Base-by-base conservation (phyloP, 2,329 filamentous ascomycete species). In the Triangularia verruculosa region DNA sequence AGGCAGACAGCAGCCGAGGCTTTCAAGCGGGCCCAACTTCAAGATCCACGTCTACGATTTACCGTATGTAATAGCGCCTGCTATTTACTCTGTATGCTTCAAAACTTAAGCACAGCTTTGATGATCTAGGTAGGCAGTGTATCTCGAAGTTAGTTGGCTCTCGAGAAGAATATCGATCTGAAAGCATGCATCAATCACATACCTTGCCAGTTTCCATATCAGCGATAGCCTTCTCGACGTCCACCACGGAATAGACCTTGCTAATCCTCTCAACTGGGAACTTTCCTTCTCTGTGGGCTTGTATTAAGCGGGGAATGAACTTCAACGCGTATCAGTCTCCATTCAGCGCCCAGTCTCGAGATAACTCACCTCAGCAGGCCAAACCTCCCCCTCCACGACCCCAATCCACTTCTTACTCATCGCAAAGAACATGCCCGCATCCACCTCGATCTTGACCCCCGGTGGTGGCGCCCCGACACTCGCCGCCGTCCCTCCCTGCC, bases 221-320 rank as follows among this genome's bases (percentile, higher is more conserved):
- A 1, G 64, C 27, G 2, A 72, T 53, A 9, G 71, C 72, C 20
- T 67, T 59, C 8, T 71, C 59, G 4, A 73, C 61, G 1, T 72
- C 67, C n/a, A 61, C 66, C 15, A 71, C 63, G 0, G 71, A 66
- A 62, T 76, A 77, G 0, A 72, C 67, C 32, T 68, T 71, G 59
- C 70, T 72, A 34, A 77, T 65, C 53, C 68, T 75, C 17, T 76
- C 74, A 12, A 77, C 66, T 0, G 74, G 74, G 57, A 76, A 77
- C 27, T 70, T 72, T 1, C 74, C 75, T 43, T 71, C 63, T 17
- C 67, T 69, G 43, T 76, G 74, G 15, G 74, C 67, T 47, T 70
- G 63, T 43, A 76, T 69, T 13, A 76, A 62, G 34, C 72, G 63
- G 0, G 75, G 75, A 24, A 76, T 69, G 64, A 75, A 71, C 72